phyloP scores from a whole-genome alignment of 352 stramenopile species.

The Phytophthora tentaculata region DNA sequence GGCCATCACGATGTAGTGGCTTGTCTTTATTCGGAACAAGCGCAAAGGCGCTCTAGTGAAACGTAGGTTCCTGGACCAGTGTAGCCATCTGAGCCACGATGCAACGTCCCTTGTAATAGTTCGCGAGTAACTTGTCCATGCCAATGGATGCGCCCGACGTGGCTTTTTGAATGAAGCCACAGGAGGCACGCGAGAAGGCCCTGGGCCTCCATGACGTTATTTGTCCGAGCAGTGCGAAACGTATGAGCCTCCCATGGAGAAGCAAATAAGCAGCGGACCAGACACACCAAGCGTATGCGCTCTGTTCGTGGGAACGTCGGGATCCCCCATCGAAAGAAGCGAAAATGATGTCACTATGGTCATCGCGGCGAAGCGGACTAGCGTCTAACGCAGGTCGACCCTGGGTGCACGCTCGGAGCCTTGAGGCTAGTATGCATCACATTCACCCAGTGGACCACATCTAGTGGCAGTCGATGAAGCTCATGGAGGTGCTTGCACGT shows the following conservation, averaged over 20 bases:
- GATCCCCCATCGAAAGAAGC: neutral
- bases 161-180: neutral
- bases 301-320: neutral
- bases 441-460: no score
- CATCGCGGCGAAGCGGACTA: no score
- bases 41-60: constrained; percentile 16
- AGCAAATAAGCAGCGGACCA: neutral
- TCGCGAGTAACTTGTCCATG: neutral
- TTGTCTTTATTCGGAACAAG: constrained; percentile 2
- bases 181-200: neutral
- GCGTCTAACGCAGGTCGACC: neutral
- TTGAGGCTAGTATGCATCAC: no score
- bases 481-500: no score
- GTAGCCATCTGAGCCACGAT: neutral
- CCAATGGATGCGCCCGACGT: neutral
- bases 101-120: constrained; percentile 14
- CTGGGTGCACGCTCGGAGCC: no score
- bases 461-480: no score
- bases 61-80: neutral
- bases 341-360: neutral
- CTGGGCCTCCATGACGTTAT: neutral
- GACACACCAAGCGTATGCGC: neutral
- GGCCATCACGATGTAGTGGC: constrained; percentile 4
- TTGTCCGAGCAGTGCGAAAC: neutral
- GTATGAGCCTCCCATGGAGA: neutral